phyloP scores from a whole-genome alignment of 73 alveolate genomes.

The Paramecium octaurelia region DNA sequence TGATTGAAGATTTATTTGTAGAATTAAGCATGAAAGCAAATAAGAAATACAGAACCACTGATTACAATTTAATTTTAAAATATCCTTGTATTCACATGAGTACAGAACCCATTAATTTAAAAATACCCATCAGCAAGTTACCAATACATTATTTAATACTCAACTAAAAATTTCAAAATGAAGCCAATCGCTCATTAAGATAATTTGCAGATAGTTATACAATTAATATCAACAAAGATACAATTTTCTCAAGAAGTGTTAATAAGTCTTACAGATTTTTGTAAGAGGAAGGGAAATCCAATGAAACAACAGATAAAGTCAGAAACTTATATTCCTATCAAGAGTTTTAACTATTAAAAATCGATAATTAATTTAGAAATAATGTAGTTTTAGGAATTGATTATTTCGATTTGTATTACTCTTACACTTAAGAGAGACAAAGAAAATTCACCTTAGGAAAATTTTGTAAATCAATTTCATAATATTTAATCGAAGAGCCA shows the following conservation, averaged over 20 bases:
- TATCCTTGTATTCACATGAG: background rate
- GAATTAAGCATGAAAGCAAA: background rate
- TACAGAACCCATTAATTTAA: background rate
- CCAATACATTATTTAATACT: slow-evolving; percentile 20
- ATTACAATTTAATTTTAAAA: background rate
- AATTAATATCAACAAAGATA: background rate
- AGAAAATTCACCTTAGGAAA: background rate
- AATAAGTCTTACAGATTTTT: background rate
- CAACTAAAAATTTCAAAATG: background rate
- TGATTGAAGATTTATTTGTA: background rate
- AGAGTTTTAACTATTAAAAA: background rate
- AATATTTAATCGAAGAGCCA: background rate
- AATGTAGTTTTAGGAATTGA: background rate
- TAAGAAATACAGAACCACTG: background rate
- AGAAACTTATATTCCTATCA: background rate
- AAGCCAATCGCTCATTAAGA: background rate
- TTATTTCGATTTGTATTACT: background rate
- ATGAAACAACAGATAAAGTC: background rate
- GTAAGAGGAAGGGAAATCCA: background rate
- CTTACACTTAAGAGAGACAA: background rate
- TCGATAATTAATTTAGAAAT: background rate
- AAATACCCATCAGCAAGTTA: slow-evolving; percentile 7
- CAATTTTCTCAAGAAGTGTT: background rate
- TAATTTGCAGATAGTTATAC: background rate
- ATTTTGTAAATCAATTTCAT: background rate